Base-by-base conservation (phyloP, 1,284 basidiomycete genomes). In the Leccinum pachyderme region DNA sequence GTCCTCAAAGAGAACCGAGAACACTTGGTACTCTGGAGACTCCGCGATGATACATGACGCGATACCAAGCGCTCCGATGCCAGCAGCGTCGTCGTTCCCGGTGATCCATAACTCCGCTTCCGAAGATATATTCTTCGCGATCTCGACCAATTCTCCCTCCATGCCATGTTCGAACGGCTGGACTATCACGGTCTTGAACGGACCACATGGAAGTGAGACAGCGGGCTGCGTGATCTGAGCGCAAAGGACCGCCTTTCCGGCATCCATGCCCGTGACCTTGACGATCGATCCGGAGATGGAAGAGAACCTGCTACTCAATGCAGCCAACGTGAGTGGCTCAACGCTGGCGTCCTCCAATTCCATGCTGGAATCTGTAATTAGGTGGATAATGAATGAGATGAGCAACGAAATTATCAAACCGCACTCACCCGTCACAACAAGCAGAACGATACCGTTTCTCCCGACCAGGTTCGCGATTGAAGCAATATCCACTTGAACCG, bases 21-120 rank as follows among this genome's bases (percentile, higher is more conserved):
- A 68, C 1, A 67, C 65, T 15, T 53, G 57, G 45, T 66, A 70
- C 41, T 69, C 64, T 5, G 67, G 63, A 4, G 60, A 68, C 27
- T 70, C 68, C 3, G 67, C 65, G 11, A 69, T 60, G 11, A 68
- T 47, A 45, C 68, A 68, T 0, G 67, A 67, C 6, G 63, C 67
- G 18, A 70, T 31, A 22, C 66, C 68, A 7, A 68, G 60, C 13
- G 66, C 66, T 8, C 63, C 67, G 18, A 69, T 68, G 22, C 68
- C 65, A 35, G 53, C 67, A 5, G 66, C 59, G 24, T 70, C 61
- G 44, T 68, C 67, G 27, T 68, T 69, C 7, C 65, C 67, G 2
- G 60, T 65, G 44, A 68, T 60, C 66, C 66, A 68, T 2, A 68
- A 25, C 15, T 70, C 66, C 1, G 63, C 59, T 22, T 69, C 67